Evolutionary conservation across 2,329 filamentous ascomycete species (phyloP).

Genomic region (Rhynchosporium graminicola): DNA sequence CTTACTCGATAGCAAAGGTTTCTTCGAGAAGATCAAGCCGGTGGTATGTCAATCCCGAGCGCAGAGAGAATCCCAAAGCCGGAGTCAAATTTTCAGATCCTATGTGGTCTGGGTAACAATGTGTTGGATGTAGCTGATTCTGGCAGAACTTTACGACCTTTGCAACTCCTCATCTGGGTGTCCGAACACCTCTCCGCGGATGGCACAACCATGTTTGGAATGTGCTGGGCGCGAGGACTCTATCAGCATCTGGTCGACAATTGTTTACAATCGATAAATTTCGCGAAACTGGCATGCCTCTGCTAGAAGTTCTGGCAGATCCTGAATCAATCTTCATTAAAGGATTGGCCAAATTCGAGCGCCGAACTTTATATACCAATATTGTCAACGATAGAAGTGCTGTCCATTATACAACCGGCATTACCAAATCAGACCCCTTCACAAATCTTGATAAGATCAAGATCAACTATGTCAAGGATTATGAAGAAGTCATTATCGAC

Average conservation of each 20-base stretch:
- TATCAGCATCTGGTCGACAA: conserved; percentile 83
- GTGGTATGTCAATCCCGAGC: conserved; percentile 53
- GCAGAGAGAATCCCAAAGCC: not conserved
- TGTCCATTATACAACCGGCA: conserved; percentile 79
- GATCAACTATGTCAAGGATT: conserved; percentile 73
- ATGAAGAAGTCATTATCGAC: conserved; percentile 75
- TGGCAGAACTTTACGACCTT: conserved; percentile 87
- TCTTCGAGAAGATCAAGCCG: conserved; percentile 77
- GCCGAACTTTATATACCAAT: conserved; percentile 80
- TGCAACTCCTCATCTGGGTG: conserved; percentile 80
- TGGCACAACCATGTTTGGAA: conserved; percentile 74
- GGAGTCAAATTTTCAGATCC: conserved; percentile 11
- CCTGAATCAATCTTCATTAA: conserved; percentile 82
- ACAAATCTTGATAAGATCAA: conserved; percentile 65
- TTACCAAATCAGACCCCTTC: conserved; percentile 78
- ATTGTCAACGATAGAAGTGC: conserved; percentile 83
- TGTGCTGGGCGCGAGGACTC: conserved; percentile 74
- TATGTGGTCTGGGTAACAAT: not conserved
- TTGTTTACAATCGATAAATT: conserved; percentile 87
- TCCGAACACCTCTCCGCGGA: conserved; percentile 67
- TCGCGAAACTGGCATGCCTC: conserved; percentile 75
- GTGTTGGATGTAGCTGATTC: conserved; percentile 8
- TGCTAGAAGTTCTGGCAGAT: conserved; percentile 81
- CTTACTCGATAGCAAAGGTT: conserved; percentile 75
- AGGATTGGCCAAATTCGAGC: conserved; percentile 73